Base-by-base conservation (phyloP, 768 basidiomycete genomes). In the Favolaschia claudopus region DNA sequence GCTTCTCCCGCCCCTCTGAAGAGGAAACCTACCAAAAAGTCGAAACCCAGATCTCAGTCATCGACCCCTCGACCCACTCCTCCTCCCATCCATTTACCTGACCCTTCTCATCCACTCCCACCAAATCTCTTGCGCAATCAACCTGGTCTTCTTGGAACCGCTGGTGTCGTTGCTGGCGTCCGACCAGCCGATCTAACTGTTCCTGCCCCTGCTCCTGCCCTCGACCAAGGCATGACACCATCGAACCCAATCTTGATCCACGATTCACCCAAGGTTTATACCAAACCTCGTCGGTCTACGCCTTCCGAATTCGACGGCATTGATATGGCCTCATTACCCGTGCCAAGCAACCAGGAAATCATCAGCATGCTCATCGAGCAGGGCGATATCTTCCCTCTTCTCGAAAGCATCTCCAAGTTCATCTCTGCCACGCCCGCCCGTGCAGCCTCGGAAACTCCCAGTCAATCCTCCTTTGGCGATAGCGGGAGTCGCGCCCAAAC, bases 121-220 rank as follows among this genome's bases (percentile, higher is more conserved):
- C 73, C 83, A 8, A 85, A 91, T 69, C 89, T 91, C 55, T 74
- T 93, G 47, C 87, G 91, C 28, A 91, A 83, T 63, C 91, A 92
- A 70, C 78, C 85, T 31, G 86, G 87, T 1, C 76, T 93, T 3
- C 79, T 93, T 8, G 91, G 91, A 9, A 79, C 82, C 17, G 91
- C 91, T 12, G 91, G 91, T 32, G 73, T 89, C 37, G 85, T 93
- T 19, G 85, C 83, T 34, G 84, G 84, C 5, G 77, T 92, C 22
- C 87, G 85, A 50, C 86, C 89, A 24, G 76, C 84, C 17, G 77
- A 79, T 33, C 77, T 87, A 22, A 72, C 80, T 17, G 66, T 63
- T n/a, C 70, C 67, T n/a, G n/a, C n/a, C n/a, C n/a, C n/a, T n/a
- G n/a, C n/a, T 15, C 73, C 37, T 13, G 13, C 78, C 15, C 77